Evolutionary conservation across 352 stramenopile species (phyloP), one percentile per base, ranked within the genome.

Genomic region (Phytophthora kernoviae): DNA sequence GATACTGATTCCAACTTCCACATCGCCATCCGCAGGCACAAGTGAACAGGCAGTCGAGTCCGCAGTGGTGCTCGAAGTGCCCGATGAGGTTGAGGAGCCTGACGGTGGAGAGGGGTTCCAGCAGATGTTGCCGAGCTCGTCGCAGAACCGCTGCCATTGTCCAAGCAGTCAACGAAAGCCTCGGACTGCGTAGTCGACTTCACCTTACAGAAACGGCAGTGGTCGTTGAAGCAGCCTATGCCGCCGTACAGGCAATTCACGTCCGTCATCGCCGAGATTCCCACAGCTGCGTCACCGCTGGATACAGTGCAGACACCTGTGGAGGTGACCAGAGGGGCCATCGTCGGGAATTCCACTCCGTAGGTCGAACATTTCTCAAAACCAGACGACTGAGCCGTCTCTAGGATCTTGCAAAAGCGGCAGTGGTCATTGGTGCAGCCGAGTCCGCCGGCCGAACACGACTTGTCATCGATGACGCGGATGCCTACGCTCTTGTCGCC

Each of bases 161-260:
- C 33, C 27, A 54, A 21, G 40, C 68, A 73, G 17, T 59, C 34
- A 12, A 70, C 63, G 22, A 77, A 73, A 26, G 60, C 53, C 14
- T 55, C 48, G 1, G 75, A 84, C 49, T 83, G 65, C 0, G 52
- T 21, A 1, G 72, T 84, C 4, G 40, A 20, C 1, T 9, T 47
- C 14, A 46, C 22, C 47, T 72, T 71, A 32, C 73, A 86, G 45
- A 77, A 80, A 5, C 68, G 71, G 32, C 75, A 84, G 48, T 68
- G 54, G 32, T 77, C 59, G 37, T 56, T 76, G 41, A 70, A 81
- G 56, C 75, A 81, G 18, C 71, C 71, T 9, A 81, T 32, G 17
- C 75, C 75, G 10, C 71, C 71, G 39, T 63, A 68, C 22, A 64
- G 33, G n/a, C 75, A 84, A 1, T 21, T 54, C 4, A 6, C 5